phyloP scores from a whole-genome alignment of 2,329 filamentous ascomycete genomes.

The Knoxdaviesia capensis region DNA sequence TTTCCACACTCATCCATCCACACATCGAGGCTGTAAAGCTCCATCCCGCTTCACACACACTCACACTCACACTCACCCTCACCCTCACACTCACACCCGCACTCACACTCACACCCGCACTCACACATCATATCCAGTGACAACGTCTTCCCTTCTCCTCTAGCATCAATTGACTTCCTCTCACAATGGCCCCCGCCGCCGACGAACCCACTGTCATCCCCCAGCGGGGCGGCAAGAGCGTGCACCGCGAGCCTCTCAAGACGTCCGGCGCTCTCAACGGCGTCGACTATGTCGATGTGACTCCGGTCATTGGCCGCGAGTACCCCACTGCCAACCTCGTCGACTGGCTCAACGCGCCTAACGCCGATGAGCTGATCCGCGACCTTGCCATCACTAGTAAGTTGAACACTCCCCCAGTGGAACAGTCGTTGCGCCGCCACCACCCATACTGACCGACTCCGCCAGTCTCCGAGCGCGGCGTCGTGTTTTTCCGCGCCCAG shows the following conservation, averaged over 20 bases:
- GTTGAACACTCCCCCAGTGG: slow-evolving; percentile 1
- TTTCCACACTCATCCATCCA: no score
- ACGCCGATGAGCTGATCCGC: slow-evolving; percentile 33
- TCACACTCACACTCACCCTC: not conserved
- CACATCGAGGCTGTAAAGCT: not conserved
- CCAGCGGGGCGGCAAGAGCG: no score
- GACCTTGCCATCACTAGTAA: slow-evolving; percentile 41
- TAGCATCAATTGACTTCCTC: not conserved
- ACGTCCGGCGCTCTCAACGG: slow-evolving; percentile 18
- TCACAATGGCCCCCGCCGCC: not conserved
- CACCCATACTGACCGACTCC: not conserved
- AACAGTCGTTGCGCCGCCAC: not conserved
- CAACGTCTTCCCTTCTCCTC: no score
- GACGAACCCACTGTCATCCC: not conserved
- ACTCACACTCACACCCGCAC: no score
- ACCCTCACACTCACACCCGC: not conserved
- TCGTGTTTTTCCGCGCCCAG: slow-evolving; percentile 45
- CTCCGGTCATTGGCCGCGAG: slow-evolving; percentile 34
- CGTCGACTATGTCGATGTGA: slow-evolving; percentile 26
- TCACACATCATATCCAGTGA: no score
- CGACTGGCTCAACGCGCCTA: slow-evolving; percentile 25
- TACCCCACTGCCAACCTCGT: slow-evolving; percentile 27
- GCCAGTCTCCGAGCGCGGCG: slow-evolving; percentile 39
- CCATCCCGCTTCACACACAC: not conserved
- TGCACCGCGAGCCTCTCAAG: slow-evolving; percentile 9